Conservation (phyloP, 805 yeast species). For the Kodamaea jinghongensis region DNA sequence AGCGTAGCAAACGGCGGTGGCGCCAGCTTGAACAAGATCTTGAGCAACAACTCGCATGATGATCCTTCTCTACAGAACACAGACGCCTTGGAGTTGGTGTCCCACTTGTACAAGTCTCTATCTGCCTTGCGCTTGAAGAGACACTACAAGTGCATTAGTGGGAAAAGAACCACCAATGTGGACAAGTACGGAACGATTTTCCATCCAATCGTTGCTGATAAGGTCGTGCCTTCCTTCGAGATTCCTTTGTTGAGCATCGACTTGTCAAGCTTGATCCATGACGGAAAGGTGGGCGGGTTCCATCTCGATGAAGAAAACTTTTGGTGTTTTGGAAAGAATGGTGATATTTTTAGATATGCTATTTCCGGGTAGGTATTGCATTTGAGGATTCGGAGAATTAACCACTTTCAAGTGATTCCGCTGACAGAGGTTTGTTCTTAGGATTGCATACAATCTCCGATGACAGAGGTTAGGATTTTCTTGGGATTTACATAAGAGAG, state of each 20-base stretch:
- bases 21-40: slow-evolving; percentile 9
- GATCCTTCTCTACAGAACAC: slow-evolving; percentile 4
- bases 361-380: no score
- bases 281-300: slow-evolving; percentile 36
- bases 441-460: no score
- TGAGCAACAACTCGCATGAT: slow-evolving; percentile 9
- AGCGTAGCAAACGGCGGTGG: slow-evolving; percentile 5
- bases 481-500: no score
- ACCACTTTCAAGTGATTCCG: no score
- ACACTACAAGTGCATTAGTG: slow-evolving; percentile 24
- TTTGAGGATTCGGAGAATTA: no score
- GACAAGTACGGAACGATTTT: slow-evolving; percentile 22
- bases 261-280: slow-evolving; percentile 28
- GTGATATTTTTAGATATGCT: slow-evolving; percentile 37
- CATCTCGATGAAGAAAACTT: slow-evolving; percentile 26
- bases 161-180: slow-evolving; percentile 11
- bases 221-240: slow-evolving; percentile 37
- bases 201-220: slow-evolving; percentile 38
- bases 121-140: slow-evolving; percentile 34
- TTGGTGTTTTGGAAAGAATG: slow-evolving; percentile 40
- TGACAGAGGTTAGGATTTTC: no score
- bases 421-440: no score
- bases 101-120: slow-evolving; percentile 32
- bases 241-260: slow-evolving; percentile 34
- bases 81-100: slow-evolving; percentile 26